phyloP scores from a whole-genome alignment of 805 yeast species.

The Ogataea kodamae region DNA sequence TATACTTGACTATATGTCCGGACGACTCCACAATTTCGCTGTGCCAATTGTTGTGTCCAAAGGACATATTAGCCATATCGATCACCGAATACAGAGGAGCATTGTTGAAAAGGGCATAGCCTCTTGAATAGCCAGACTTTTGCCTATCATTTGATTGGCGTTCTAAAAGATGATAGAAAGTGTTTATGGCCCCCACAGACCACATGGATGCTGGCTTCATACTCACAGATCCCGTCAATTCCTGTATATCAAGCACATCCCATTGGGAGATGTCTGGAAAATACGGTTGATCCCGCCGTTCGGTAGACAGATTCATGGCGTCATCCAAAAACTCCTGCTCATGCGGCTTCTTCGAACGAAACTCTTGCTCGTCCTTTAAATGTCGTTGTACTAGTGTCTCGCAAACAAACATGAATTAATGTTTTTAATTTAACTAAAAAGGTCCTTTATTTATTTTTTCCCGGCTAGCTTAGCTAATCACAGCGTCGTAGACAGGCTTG shows the following conservation, averaged over 20 bases:
- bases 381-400: slow-evolving; percentile 8
- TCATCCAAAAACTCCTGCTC: slow-evolving; percentile 7
- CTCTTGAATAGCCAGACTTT: slow-evolving; percentile 6
- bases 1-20: slow-evolving; percentile 14
- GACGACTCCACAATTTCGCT: slow-evolving; percentile 32
- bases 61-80: slow-evolving; percentile 42
- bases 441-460: slow-evolving; percentile 3
- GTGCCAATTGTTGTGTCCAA: slow-evolving; percentile 54
- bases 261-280: slow-evolving; percentile 20
- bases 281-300: slow-evolving; percentile 8
- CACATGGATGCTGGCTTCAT: slow-evolving; percentile 26
- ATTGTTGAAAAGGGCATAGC: slow-evolving; percentile 15
- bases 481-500: slow-evolving; percentile 58
- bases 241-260: slow-evolving; percentile 25
- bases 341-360: slow-evolving; percentile 3
- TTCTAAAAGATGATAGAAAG: slow-evolving; percentile 18
- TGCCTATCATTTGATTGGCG: slow-evolving; percentile 14
- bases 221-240: slow-evolving; percentile 16
- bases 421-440: slow-evolving; percentile 2
- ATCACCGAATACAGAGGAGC: slow-evolving; percentile 27
- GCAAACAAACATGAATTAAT: slow-evolving; percentile 5
- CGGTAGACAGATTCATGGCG: neutral
- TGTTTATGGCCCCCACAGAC: slow-evolving; percentile 24
- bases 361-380: slow-evolving; percentile 2
- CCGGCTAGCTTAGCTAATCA: slow-evolving; percentile 24